These are phyloP conservation scores for Sphaceloma murrayae DNA, from an alignment of 2,329 filamentous ascomycete species.

Conservation along the genomic window DNA sequence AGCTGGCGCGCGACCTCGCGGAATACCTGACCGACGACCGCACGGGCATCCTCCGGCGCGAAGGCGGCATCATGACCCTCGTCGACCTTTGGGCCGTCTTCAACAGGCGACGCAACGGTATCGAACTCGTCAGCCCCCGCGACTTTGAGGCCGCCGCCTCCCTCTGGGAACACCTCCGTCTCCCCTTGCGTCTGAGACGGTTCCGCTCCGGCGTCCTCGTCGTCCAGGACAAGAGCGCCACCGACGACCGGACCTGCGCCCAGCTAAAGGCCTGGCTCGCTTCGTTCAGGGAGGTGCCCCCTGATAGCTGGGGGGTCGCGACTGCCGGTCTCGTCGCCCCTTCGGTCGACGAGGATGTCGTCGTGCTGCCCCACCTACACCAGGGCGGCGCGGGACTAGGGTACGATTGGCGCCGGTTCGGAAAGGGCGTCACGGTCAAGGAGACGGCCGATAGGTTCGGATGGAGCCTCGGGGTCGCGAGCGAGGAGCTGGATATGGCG, in stretches of 20 bases:
- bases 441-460: slow-evolving; percentile 84
- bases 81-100: slow-evolving; percentile 93
- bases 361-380: too few species aligned
- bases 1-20: slow-evolving; percentile 72
- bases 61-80: slow-evolving; percentile 79
- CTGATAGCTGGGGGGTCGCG: slow-evolving; percentile 48
- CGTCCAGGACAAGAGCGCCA: slow-evolving; percentile 78
- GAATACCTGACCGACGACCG: slow-evolving; percentile 84
- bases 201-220: slow-evolving; percentile 94
- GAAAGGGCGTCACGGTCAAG: slow-evolving; percentile 78
- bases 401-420: slow-evolving; percentile 72
- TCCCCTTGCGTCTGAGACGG: slow-evolving; percentile 75
- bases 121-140: slow-evolving; percentile 82
- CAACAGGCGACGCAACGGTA: slow-evolving; percentile 83
- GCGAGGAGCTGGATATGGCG: slow-evolving; percentile 93
- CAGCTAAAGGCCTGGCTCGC: slow-evolving; percentile 67
- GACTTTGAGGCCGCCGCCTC: slow-evolving; percentile 86
- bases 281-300: slow-evolving; percentile 58
- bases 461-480: slow-evolving; percentile 94
- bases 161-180: slow-evolving; percentile 76
- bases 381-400: slow-evolving; percentile 39
- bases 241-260: slow-evolving; percentile 79
- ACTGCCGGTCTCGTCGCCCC: too few species aligned
- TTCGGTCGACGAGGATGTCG: slow-evolving; percentile 2
- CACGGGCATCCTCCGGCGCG: slow-evolving; percentile 63